Base-by-base conservation (phyloP, 345 rosid species). In the Populus euphratica region DNA sequence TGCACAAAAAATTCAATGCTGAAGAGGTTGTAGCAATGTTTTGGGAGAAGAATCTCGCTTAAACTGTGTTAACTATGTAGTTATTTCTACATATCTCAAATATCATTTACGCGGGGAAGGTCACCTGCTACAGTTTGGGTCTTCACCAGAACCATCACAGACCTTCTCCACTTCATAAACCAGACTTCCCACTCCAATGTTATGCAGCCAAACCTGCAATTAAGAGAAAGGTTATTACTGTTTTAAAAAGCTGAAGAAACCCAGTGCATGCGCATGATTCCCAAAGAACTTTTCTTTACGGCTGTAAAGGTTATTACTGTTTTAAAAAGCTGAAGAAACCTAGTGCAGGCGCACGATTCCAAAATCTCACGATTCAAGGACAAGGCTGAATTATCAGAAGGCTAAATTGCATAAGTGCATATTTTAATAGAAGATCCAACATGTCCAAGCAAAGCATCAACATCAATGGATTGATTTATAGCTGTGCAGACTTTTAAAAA, bases 71-170 rank as follows among this genome's bases (percentile, higher is more conserved):
- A 35, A 31, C 44, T 17, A 67, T 67, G 6, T 18, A 36, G 16
- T 38, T 1, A 67, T 29, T 21, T 29, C 16, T 27, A 27, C 39
- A 2, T 5, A 68, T 65, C 70, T 54, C 5, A 47, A 36, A 38
- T 4, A 83, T 44, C 41, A 38, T 14, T 8, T 4, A 43, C 6
- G 16, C 13, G 68, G 68, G 81, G 74, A 54, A 56, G n/a, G 77
- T 82, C 82, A 84, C 97, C 96, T 87, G 87, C 99, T 89, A 80
- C 99, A 91, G 41, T 79, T 27, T 14, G 92, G 92, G 80, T 95
- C 94, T 83, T 95, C 98, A 64, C 98, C 94, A 2, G 90, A 88
- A 77, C 77, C 83, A 85, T 95, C 99, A 72, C 99, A 93, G 75
- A 88, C 76, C 81, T 85, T 87, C 87, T 95, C 98, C 16, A 85